Evolutionary conservation across 2,329 filamentous ascomycete genomes (phyloP).

Genomic region (Calonectria naviculata): DNA sequence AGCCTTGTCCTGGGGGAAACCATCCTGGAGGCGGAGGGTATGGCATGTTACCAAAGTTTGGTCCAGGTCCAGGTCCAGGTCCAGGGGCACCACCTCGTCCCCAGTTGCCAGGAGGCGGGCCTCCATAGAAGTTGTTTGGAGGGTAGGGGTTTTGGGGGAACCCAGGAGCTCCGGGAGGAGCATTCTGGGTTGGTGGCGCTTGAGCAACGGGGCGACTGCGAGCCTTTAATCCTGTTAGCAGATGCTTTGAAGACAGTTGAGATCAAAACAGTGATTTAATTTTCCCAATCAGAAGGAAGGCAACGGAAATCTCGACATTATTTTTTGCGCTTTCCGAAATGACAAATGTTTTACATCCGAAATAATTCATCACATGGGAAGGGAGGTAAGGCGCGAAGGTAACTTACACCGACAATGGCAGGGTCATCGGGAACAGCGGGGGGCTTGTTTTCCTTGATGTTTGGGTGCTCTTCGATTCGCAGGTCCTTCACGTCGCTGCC

Average conservation of each 20-base stretch:
- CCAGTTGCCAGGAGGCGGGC: slow-evolving; percentile 65
- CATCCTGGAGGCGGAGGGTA: slow-evolving; percentile 83
- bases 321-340: slow-evolving; percentile 93
- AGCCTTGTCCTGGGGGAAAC: slow-evolving; percentile 83
- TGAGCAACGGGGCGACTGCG: slow-evolving; percentile 50
- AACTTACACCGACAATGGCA: slow-evolving; percentile 95
- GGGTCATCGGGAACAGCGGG: slow-evolving; percentile 91
- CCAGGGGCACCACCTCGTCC: slow-evolving; percentile 63
- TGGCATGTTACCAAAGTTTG: slow-evolving; percentile 78
- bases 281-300: slow-evolving; percentile 93
- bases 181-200: slow-evolving; percentile 43
- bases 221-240: slow-evolving; percentile 49
- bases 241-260: slow-evolving; percentile 35
- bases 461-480: slow-evolving; percentile 86
- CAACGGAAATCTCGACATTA: slow-evolving; percentile 99
- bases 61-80: slow-evolving; percentile 70
- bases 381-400: slow-evolving; percentile 7
- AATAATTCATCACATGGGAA: slow-evolving; percentile 87
- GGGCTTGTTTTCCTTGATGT: slow-evolving; percentile 78
- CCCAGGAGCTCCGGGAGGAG: slow-evolving; percentile 48
- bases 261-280: slow-evolving; percentile 11
- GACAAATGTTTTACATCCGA: slow-evolving; percentile 90
- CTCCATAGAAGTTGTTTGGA: slow-evolving; percentile 60
- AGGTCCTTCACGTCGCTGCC: slow-evolving; percentile 99
- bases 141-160: slow-evolving; percentile 58